phyloP scores from a whole-genome alignment of 495 filamentous ascomycete genomes.

The Talaromyces liani region DNA sequence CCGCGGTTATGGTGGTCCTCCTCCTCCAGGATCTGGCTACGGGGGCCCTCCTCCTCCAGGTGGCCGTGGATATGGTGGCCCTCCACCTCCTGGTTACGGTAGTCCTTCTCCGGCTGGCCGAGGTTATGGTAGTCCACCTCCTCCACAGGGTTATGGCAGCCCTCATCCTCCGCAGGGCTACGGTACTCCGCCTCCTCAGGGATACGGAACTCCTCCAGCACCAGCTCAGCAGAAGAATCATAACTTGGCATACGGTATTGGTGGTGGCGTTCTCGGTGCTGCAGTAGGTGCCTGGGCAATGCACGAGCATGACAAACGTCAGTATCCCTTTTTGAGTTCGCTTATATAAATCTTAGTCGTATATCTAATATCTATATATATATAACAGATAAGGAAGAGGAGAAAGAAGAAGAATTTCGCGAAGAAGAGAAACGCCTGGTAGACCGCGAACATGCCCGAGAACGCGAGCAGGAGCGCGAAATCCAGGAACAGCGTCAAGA shows the following conservation, averaged over 20 bases:
- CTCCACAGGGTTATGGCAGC: constrained; percentile 4
- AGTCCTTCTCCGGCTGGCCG: neutral
- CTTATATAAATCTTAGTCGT: too few relatives aligned
- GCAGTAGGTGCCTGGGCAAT: constrained; percentile 5
- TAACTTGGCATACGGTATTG: neutral
- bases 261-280: constrained; percentile 5
- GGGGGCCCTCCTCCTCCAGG: neutral
- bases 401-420: constrained; percentile 3
- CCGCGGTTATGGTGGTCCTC: neutral
- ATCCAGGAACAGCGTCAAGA: neutral
- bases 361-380: neutral
- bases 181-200: neutral
- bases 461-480: constrained; percentile 4
- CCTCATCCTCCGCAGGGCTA: constrained; percentile 4
- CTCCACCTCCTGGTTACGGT: neutral
- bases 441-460: neutral
- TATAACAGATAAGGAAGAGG: constrained; percentile 4
- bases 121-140: neutral
- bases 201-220: constrained; percentile 1
- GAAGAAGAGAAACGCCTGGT: constrained; percentile 1
- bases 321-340: too few relatives aligned
- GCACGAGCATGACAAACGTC: constrained; percentile 2
- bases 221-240: constrained; percentile 5
- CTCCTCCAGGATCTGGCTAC: neutral
- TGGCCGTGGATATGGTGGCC: neutral